phyloP scores from a whole-genome alignment of 208 protist species.

The Naegleria fowleri region DNA sequence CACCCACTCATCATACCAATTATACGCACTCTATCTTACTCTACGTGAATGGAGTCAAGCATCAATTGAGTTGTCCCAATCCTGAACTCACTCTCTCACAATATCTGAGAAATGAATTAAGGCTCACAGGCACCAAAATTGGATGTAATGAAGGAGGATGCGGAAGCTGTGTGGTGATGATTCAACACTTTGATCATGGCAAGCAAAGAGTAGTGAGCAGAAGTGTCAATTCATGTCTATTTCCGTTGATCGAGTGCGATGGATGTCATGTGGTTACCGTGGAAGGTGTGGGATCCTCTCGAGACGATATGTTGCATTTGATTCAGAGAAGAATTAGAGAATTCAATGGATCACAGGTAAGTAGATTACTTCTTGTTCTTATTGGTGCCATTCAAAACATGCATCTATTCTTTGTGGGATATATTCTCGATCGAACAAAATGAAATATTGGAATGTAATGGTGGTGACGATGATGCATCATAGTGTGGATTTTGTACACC shows the following conservation, averaged over 20 bases:
- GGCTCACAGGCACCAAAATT: neutral
- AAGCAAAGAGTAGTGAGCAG: neutral
- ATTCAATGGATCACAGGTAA: slow-evolving; percentile 55
- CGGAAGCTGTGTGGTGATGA: neutral
- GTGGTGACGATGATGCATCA: slow-evolving; percentile 14
- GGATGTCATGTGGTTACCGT: slow-evolving; percentile 31
- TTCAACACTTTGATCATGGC: neutral
- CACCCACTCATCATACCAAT: too few relatives aligned
- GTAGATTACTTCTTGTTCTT: too few relatives aligned
- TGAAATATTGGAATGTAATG: neutral
- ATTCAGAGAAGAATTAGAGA: neutral
- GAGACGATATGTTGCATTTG: neutral
- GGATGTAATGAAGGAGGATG: neutral
- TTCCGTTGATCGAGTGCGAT: neutral
- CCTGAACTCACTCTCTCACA: neutral
- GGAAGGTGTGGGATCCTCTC: slow-evolving; percentile 42
- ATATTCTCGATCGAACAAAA: too few relatives aligned
- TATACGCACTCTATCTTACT: too few relatives aligned
- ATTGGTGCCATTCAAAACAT: too few relatives aligned
- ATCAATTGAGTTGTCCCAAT: too few relatives aligned
- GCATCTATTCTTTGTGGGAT: too few relatives aligned
- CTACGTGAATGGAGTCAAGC: too few relatives aligned
- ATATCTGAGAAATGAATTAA: neutral
- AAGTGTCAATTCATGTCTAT: slow-evolving; percentile 15
- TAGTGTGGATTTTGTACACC: slow-evolving; percentile 78